These are phyloP conservation scores for Pecoramyces ruminantium DNA, from an alignment of 192 early-diverging fungal genomes.

Conservation along the genomic window DNA sequence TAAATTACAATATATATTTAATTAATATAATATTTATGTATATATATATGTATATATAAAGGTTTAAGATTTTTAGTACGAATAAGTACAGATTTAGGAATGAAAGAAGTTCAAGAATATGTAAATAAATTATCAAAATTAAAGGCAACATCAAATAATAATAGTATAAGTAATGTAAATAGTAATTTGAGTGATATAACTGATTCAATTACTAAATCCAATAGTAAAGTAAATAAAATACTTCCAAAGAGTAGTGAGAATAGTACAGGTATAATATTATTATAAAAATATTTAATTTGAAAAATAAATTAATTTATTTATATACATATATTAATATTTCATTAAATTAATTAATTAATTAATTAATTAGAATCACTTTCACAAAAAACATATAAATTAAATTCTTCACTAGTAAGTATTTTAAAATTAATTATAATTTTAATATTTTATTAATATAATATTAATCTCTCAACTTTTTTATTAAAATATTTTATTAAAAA, in stretches of 20 bases:
- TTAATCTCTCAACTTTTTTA: too few species aligned
- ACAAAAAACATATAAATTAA: neutral
- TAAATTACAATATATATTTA: neutral
- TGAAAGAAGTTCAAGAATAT: slow-evolving; percentile 38
- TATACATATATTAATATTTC: too few species aligned
- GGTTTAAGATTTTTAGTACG: slow-evolving; percentile 37
- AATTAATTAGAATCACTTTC: neutral
- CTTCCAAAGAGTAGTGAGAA: neutral
- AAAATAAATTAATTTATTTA: too few species aligned
- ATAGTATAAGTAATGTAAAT: neutral
- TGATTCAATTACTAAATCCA: neutral
- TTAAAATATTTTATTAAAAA: neutral
- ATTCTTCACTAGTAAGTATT: neutral
- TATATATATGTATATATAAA: slow-evolving; percentile 10
- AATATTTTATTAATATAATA: too few species aligned
- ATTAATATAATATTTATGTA: neutral
- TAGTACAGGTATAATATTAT: neutral
- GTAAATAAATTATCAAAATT: slow-evolving; percentile 17
- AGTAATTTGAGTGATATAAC: neutral
- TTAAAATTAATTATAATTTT: too few species aligned
- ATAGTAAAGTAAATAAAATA: neutral
- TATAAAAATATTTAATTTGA: too few species aligned
- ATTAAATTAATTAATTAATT: too few species aligned
- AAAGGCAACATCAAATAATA: slow-evolving; percentile 5
- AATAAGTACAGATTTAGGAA: slow-evolving; percentile 37